Conservation (phyloP, 2,329 filamentous ascomycete species). For the Diaporthe helianthi region DNA sequence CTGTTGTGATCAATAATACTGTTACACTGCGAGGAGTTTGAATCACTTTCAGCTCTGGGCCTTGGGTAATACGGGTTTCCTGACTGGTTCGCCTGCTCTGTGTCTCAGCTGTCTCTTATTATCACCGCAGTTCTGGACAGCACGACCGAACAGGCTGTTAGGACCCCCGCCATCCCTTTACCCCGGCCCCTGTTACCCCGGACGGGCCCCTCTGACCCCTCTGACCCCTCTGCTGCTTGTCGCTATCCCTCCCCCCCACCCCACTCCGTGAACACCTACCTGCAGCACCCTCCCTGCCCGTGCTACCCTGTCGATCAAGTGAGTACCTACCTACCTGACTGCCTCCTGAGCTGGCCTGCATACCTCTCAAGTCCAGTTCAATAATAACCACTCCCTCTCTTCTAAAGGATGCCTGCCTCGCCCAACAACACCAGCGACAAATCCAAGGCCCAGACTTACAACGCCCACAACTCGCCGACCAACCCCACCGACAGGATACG, state of each 20-base stretch:
- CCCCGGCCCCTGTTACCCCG: constrained; percentile 24
- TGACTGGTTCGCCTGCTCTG: neutral
- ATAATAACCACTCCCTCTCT: constrained; percentile 22
- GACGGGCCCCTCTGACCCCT: constrained; percentile 29
- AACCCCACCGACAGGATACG: constrained; percentile 61
- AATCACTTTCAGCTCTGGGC: neutral
- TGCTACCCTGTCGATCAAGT: constrained; percentile 15
- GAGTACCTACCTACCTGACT: constrained; percentile 1
- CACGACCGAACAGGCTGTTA: constrained; percentile 15
- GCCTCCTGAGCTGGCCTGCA: constrained; percentile 14
- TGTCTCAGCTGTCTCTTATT: neutral
- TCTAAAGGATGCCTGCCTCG: constrained; percentile 78
- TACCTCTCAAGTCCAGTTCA: neutral
- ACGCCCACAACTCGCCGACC: constrained; percentile 48
- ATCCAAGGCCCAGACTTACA: constrained; percentile 18
- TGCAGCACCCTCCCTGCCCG: constrained; percentile 8
- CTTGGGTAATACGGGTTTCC: constrained; percentile 4
- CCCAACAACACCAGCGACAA: constrained; percentile 39
- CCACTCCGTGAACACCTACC: neutral
- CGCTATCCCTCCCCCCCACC: neutral
- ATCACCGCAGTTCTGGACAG: constrained; percentile 17
- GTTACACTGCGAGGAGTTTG: neutral
- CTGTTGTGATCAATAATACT: constrained; percentile 4
- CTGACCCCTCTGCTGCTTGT: neutral
- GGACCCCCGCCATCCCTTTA: neutral